Conservation (phyloP, 371 early-diverging fungal genomes). For the Actinomucor elegans region DNA sequence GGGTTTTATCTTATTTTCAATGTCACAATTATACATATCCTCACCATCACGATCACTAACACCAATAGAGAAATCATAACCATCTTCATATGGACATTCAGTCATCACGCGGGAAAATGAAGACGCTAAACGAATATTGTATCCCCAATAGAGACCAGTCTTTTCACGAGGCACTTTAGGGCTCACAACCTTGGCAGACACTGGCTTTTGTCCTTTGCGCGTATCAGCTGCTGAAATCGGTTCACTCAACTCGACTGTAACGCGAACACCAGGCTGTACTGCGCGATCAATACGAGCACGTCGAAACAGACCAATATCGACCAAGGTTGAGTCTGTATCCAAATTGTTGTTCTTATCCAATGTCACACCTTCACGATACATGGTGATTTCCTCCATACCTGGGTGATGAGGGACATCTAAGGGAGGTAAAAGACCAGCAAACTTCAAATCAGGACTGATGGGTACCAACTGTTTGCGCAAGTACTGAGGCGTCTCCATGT, state of each 20-base stretch:
- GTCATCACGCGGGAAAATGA: constrained; percentile 62
- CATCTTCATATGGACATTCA: constrained; percentile 63
- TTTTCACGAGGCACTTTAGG: constrained; percentile 64
- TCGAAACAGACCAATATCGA: constrained; percentile 63
- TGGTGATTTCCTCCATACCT: constrained; percentile 54
- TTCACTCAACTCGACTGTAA: constrained; percentile 67
- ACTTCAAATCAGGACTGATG: constrained; percentile 70
- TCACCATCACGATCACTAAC: constrained; percentile 61
- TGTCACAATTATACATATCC: constrained; percentile 36
- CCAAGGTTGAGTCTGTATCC: constrained; percentile 57
- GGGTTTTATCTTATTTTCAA: constrained; percentile 24
- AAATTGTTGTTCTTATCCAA: constrained; percentile 32
- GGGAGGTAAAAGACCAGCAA: constrained; percentile 69
- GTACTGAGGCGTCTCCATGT: constrained; percentile 71
- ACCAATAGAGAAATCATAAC: constrained; percentile 73
- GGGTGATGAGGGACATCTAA: constrained; percentile 78
- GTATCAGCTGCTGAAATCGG: constrained; percentile 40
- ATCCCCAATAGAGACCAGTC: constrained; percentile 79
- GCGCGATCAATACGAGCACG: constrained; percentile 56
- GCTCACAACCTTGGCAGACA: constrained; percentile 63
- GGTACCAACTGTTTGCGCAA: constrained; percentile 70
- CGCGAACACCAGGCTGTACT: constrained; percentile 64
- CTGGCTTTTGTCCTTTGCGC: constrained; percentile 49
- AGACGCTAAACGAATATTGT: constrained; percentile 65
- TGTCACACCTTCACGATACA: constrained; percentile 71